These are phyloP conservation scores for Leishmania guyanensis DNA, from an alignment of 208 protist species.

Conservation along the genomic window DNA sequence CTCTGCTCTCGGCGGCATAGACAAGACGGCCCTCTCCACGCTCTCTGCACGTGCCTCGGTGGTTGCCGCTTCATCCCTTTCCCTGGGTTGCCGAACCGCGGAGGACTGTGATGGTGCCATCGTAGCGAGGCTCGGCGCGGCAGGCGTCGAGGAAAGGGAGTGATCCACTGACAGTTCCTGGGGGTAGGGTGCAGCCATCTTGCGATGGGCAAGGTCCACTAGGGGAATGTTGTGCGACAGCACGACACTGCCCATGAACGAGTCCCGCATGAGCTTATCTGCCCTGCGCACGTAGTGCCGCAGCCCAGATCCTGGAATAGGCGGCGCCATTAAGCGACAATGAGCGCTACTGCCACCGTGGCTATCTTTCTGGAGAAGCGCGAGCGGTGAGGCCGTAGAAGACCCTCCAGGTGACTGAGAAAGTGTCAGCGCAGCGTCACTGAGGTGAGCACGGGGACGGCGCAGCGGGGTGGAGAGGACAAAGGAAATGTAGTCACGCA, in stretches of 20 bases:
- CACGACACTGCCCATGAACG: conserved; percentile 28
- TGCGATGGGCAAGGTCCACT: neutral
- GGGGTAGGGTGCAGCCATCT: neutral
- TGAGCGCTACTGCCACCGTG: neutral
- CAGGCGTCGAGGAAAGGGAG: conserved; percentile 11
- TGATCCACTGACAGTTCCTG: neutral
- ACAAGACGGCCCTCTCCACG: neutral
- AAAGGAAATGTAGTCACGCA: conserved; percentile 39
- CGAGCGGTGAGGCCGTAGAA: neutral
- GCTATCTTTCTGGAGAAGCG: neutral
- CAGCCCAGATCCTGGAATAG: conserved; percentile 30
- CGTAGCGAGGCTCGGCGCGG: conserved; percentile 16
- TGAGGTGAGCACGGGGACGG: conserved; percentile 6
- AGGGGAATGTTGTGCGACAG: conserved; percentile 25
- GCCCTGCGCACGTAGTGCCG: conserved; percentile 36
- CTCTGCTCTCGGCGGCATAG: neutral
- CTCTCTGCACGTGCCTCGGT: neutral
- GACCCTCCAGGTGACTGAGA: neutral
- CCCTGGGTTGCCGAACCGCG: neutral
- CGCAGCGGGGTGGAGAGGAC: conserved; percentile 41
- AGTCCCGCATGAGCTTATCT: conserved; percentile 36
- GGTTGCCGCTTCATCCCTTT: neutral
- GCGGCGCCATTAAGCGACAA: neutral
- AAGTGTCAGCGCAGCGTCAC: neutral
- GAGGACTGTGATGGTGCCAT: conserved; percentile 8